Evolutionary conservation across 1,284 basidiomycete genomes (phyloP).

Genomic region (Vanrija sp.): DNA sequence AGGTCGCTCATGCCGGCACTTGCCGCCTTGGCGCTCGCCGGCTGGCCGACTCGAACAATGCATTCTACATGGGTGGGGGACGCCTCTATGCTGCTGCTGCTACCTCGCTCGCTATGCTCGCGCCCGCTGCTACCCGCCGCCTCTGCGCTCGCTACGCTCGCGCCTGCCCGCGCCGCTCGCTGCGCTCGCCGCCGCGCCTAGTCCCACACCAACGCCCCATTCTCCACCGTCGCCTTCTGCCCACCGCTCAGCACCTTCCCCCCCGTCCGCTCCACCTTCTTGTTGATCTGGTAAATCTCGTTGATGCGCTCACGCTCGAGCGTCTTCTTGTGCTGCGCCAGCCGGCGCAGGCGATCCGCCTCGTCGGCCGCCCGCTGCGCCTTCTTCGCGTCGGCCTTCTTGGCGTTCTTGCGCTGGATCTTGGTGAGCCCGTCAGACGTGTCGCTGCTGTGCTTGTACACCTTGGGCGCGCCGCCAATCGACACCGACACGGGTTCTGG

Average conservation of each 20-base stretch:
- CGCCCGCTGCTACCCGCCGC: no score
- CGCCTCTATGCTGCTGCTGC: no score
- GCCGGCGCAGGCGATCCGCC: slow-evolving; percentile 32
- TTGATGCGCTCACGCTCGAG: slow-evolving; percentile 41
- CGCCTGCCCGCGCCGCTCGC: no score
- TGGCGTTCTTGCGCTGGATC: slow-evolving; percentile 42
- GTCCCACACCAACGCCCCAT: slow-evolving; percentile 44
- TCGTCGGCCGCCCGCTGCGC: slow-evolving; percentile 37
- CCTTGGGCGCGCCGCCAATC: slow-evolving; percentile 12
- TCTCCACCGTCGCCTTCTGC: slow-evolving; percentile 23
- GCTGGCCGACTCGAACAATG: no score
- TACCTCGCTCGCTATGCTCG: no score
- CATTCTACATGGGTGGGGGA: no score
- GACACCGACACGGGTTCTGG: slow-evolving; percentile 33
- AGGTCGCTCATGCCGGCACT: neutral
- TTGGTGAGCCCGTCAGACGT: slow-evolving; percentile 20
- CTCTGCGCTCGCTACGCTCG: no score
- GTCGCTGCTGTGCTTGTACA: neutral
- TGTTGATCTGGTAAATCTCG: slow-evolving; percentile 34
- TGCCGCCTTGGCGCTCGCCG: neutral
- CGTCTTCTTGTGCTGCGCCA: slow-evolving; percentile 37
- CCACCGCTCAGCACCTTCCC: slow-evolving; percentile 20
- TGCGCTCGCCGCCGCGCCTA: slow-evolving; percentile 7
- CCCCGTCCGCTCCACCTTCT: slow-evolving; percentile 23
- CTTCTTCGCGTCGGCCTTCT: slow-evolving; percentile 44